phyloP scores from a whole-genome alignment of 164 flowering plant species.

The Taxillus chinensis region DNA sequence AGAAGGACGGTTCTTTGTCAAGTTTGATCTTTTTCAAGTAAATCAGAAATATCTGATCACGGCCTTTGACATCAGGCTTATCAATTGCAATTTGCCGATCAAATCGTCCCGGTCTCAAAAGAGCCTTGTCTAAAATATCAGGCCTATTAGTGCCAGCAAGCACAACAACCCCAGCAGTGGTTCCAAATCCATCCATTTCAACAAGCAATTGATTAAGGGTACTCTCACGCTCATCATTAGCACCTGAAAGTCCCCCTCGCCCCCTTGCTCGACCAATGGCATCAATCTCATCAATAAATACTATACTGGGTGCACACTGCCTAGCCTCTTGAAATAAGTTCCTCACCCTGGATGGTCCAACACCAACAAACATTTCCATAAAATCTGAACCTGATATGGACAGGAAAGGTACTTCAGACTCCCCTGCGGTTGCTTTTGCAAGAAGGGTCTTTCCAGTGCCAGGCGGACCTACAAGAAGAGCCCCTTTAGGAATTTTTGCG shows the following conservation, averaged over 20 bases:
- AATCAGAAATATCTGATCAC: slow-evolving; percentile 67
- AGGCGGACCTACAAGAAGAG: slow-evolving; percentile 87
- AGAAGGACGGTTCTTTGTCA: slow-evolving; percentile 60
- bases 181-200: slow-evolving; percentile 96
- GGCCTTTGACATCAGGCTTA: slow-evolving; percentile 80
- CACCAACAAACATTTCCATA: slow-evolving; percentile 96
- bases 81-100: slow-evolving; percentile 81
- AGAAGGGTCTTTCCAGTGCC: slow-evolving; percentile 95
- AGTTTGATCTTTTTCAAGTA: slow-evolving; percentile 65
- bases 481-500: slow-evolving; percentile 92
- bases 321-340: slow-evolving; percentile 83
- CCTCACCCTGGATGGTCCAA: slow-evolving; percentile 87
- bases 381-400: slow-evolving; percentile 91
- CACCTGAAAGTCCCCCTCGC: slow-evolving; percentile 64
- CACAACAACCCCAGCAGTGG: slow-evolving; percentile 81
- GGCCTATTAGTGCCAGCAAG: slow-evolving; percentile 91
- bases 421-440: slow-evolving; percentile 94
- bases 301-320: slow-evolving; percentile 78
- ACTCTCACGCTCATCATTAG: slow-evolving; percentile 85
- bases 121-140: slow-evolving; percentile 80
- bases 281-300: slow-evolving; percentile 92
- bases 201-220: slow-evolving; percentile 88
- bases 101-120: slow-evolving; percentile 88
- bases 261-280: slow-evolving; percentile 95
- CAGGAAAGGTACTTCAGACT: slow-evolving; percentile 79